Conservation (phyloP, 2,329 filamentous ascomycete species). For the Emergomyces africanus region DNA sequence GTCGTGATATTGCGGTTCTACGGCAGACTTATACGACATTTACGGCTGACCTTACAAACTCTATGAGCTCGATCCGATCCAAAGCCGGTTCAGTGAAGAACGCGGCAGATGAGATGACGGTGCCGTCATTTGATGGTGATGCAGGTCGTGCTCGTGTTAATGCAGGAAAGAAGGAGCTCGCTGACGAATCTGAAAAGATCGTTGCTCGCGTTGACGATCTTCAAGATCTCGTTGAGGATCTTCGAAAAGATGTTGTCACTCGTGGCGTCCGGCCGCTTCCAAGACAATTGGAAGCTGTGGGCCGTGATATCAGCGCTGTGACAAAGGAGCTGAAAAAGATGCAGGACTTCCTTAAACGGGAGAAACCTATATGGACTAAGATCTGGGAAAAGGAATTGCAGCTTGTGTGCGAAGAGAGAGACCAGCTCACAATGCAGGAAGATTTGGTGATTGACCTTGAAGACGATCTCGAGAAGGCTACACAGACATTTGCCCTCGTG, state of each 20-base stretch:
- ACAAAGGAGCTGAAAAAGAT: constrained; percentile 85
- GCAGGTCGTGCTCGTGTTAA: constrained; percentile 78
- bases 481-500: constrained; percentile 84
- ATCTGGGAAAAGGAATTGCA: constrained; percentile 98
- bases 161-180: constrained; percentile 73
- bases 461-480: constrained; percentile 89
- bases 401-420: constrained; percentile 87
- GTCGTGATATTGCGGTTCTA: constrained; percentile 78
- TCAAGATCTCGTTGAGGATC: constrained; percentile 92
- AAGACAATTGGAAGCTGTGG: constrained; percentile 75
- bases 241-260: constrained; percentile 90
- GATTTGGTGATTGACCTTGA: constrained; percentile 84
- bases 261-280: constrained; percentile 85
- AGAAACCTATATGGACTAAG: constrained; percentile 97
- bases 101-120: constrained; percentile 54
- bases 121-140: constrained; percentile 62
- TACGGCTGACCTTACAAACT: constrained; percentile 73
- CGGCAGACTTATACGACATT: constrained; percentile 90
- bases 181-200: constrained; percentile 75
- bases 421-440: constrained; percentile 91
- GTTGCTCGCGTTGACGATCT: constrained; percentile 90
- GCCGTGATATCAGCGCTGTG: constrained; percentile 71
- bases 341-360: constrained; percentile 72
- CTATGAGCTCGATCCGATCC: constrained; percentile 68
- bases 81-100: constrained; percentile 75